A percentile compares a stretch with the other conserved stretches of the same genome.
Conservation (phyloP, 495 filamentous ascomycete species). For the Aspergillus heteromorphus region DNA sequence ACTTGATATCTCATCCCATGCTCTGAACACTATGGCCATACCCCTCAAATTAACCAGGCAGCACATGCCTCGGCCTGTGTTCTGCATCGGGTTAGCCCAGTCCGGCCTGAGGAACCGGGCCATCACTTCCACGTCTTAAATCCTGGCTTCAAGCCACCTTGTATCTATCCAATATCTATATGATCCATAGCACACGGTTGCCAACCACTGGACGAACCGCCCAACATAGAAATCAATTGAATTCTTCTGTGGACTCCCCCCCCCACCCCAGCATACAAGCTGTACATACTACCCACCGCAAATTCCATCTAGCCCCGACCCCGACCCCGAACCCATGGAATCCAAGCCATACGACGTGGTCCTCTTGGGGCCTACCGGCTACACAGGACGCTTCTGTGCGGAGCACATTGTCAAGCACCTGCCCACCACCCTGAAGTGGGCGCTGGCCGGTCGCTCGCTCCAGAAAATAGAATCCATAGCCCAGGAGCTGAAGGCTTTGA, state of each 20-base stretch:
- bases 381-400: constrained; percentile 74
- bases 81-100: background rate
- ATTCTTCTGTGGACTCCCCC: background rate
- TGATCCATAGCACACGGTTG: too few species aligned
- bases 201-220: too few species aligned
- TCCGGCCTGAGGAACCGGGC: background rate
- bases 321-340: constrained; percentile 23
- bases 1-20: too few species aligned
- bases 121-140: background rate
- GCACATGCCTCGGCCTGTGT: background rate
- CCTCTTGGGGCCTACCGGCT: constrained; percentile 79
- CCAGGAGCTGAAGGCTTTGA: constrained; percentile 58
- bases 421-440: constrained; percentile 83
- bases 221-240: background rate
- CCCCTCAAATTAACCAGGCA: too few species aligned
- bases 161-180: too few species aligned
- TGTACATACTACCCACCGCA: background rate
- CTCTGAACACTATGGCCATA: too few species aligned
- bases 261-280: background rate
- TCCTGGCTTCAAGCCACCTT: background rate
- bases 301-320: too few species aligned
- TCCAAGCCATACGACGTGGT: constrained; percentile 70
- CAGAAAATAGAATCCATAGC: constrained; percentile 65
- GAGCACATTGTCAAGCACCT: constrained; percentile 70
- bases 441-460: constrained; percentile 74